Base-by-base conservation (phyloP, 345 rosid genomes). In the Arabis alpina region DNA sequence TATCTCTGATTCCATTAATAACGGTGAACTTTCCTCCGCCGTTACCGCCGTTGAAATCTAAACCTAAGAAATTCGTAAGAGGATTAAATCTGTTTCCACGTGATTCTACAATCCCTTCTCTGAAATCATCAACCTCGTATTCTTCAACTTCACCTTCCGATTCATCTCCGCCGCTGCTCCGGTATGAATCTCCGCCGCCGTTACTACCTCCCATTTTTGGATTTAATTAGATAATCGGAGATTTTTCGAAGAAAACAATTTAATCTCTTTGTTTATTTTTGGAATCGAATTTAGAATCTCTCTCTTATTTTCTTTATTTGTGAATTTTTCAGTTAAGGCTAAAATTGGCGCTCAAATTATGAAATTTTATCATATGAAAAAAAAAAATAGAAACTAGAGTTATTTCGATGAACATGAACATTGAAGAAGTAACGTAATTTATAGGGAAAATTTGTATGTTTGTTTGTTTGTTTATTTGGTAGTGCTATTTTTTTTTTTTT, bases 1-100 rank as follows among this genome's bases (percentile, higher is more conserved):
- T 70, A 68, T 78, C 82, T 73, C 62, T 83, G 80, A 93, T 45
- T 10, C 96, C 93, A 61, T 75, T 44, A 57, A 88, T 48, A 28
- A 76, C 71, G 65, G 79, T 55, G 73, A 75, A 75, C 58, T 76
- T 76, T 5, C 79, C 75, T 10, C 71, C 75, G 23, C 71, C 75
- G 39, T 23, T 61, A 54, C 63, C 64, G 7, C 25, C 55, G 50
- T 13, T 4, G 66, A 63, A 56, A 10, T 76, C 79, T 49, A 76
- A 48, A 2, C 79, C 75, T 56, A 76, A 63, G 15, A 76, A 63
- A 63, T 63, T 76, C 0, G 66, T 40, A 9, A 75, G 40, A 10
- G 52, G 49, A n/a, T 69, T 56, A 28, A 69, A 55, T 54, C 71
- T 62, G 42, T 48, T 69, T 30, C 65, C 75, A 47, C 66, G 13